phyloP scores from a whole-genome alignment of 805 yeast species.

The Hanseniaspora lachancei region DNA sequence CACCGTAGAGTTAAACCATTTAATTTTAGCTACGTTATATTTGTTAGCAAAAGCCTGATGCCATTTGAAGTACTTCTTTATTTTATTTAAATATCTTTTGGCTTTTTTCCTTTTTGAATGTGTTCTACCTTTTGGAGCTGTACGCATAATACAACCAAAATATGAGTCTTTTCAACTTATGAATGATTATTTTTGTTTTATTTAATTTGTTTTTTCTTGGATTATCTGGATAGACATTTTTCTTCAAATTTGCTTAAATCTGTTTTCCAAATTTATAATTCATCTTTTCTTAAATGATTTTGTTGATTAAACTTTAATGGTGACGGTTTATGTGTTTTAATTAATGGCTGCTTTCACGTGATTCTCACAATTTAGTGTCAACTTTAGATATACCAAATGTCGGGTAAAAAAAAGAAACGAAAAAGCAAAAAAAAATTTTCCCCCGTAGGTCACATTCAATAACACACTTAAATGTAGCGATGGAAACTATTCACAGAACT shows the following conservation, averaged over 20 bases:
- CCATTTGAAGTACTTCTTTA: not conserved
- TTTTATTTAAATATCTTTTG: not conserved
- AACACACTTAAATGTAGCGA: too few species aligned
- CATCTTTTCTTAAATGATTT: not conserved
- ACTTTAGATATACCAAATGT: too few species aligned
- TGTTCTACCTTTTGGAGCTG: slow-evolving; percentile 6
- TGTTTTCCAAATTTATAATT: not conserved
- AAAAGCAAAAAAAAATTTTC: too few species aligned
- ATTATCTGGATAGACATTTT: too few species aligned
- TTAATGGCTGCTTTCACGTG: not conserved
- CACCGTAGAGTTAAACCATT: not conserved
- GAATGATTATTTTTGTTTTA: not conserved
- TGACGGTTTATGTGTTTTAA: not conserved
- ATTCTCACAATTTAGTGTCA: not conserved
- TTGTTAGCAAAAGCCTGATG: not conserved
- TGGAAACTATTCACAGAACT: too few species aligned
- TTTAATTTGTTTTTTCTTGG: not conserved
- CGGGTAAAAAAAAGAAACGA: too few species aligned
- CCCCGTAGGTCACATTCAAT: too few species aligned
- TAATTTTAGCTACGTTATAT: not conserved
- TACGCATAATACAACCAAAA: not conserved
- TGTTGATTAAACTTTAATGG: too few species aligned
- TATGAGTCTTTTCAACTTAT: too few species aligned
- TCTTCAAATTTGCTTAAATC: too few species aligned
- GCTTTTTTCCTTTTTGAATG: slow-evolving; percentile 2